Percentiles rank a stretch among this genome's conserved stretches.
Evolutionary conservation across 2,329 filamentous ascomycete species (phyloP).

Genomic region (Verticillium nubilum): DNA sequence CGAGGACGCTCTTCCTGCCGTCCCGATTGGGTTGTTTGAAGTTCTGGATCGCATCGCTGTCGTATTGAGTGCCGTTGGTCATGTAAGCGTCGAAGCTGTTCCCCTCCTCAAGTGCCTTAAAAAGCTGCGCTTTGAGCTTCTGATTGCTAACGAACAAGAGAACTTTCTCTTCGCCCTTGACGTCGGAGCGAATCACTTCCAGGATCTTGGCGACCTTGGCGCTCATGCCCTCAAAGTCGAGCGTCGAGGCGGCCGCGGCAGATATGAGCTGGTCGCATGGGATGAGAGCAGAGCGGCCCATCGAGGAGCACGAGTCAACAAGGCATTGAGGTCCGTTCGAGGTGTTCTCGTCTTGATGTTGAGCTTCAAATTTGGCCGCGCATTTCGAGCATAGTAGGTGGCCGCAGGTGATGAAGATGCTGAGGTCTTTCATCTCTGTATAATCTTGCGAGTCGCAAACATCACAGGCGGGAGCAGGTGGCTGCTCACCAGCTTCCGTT

Average conservation of each 20-base stretch:
- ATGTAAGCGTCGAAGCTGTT: conserved; percentile 11
- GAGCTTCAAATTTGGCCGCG: neutral
- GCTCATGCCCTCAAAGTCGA: neutral
- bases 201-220: conserved; percentile 18
- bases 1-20: conserved; percentile 19
- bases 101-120: conserved; percentile 8
- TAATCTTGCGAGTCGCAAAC: conserved; percentile 1
- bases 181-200: conserved; percentile 13
- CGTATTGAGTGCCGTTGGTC: neutral
- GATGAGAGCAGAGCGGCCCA: conserved; percentile 3
- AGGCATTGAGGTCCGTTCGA: conserved; percentile 7
- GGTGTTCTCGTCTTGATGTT: neutral
- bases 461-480: conserved; percentile 1
- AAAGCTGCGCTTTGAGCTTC: conserved; percentile 20
- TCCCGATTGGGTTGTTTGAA: conserved; percentile 18
- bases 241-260: neutral
- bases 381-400: conserved; percentile 18
- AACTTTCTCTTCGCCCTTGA: conserved; percentile 16
- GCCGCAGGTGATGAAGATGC: conserved; percentile 18
- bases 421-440: neutral
- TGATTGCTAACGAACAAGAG: conserved; percentile 32
- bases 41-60: conserved; percentile 12
- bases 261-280: conserved; percentile 4
- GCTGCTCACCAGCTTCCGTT: neutral
- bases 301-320: conserved; percentile 5